These are phyloP conservation scores for Taphrina pruni DNA, from an alignment of 1,139 yeast species.

Conservation along the genomic window DNA sequence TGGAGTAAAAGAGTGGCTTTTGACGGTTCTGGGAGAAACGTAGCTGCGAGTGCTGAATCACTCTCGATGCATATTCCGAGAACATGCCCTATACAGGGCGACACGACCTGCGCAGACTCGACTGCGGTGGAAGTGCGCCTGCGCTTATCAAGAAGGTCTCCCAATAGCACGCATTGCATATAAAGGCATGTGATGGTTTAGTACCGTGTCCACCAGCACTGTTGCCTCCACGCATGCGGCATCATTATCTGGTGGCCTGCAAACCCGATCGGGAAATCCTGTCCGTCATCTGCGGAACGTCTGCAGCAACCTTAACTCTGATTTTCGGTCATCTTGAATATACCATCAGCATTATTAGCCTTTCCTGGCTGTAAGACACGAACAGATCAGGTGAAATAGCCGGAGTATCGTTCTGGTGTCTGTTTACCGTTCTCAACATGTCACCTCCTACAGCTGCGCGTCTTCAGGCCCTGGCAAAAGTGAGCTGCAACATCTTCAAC, in stretches of 20 bases:
- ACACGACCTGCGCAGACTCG: not conserved
- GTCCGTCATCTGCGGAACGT: not conserved
- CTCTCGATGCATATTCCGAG: constrained; percentile 30
- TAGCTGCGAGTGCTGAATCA: constrained; percentile 33
- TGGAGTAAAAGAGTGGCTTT: constrained; percentile 34
- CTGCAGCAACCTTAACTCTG: no score
- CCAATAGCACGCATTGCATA: no score
- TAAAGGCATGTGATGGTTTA: not conserved
- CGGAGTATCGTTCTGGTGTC: no score
- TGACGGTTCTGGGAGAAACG: constrained; percentile 22
- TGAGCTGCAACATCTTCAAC: constrained; percentile 46
- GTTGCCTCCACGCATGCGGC: not conserved
- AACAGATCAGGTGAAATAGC: no score
- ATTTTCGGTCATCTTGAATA: no score
- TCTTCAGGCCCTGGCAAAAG: constrained; percentile 44
- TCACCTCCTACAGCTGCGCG: constrained; percentile 45
- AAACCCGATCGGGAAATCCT: not conserved
- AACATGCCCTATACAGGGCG: constrained; percentile 13
- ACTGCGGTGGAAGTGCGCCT: not conserved
- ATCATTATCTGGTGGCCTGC: not conserved
- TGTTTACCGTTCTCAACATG: not conserved
- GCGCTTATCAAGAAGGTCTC: not conserved
- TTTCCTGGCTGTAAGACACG: no score
- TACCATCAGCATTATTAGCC: no score
- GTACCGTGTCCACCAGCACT: not conserved